Conservation (phyloP, 1,139 yeast species). For the Debaryomyces coudertii region DNA sequence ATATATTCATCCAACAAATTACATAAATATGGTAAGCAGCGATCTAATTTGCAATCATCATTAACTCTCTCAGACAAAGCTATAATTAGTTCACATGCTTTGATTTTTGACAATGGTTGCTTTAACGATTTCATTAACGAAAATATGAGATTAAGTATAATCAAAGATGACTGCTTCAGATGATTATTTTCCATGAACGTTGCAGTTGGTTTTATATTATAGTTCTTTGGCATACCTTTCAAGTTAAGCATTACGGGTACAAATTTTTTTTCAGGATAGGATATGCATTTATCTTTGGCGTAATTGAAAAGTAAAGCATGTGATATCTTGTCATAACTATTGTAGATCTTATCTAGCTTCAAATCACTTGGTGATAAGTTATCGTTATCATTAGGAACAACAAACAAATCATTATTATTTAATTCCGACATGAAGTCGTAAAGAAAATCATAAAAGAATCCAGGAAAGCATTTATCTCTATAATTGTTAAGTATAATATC, state of each 20-base stretch:
- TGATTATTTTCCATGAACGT: constrained; percentile 16
- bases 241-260: constrained; percentile 54
- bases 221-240: constrained; percentile 49
- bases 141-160: constrained; percentile 64
- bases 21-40: constrained; percentile 80
- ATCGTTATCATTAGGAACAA: constrained; percentile 22
- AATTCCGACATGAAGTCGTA: constrained; percentile 62
- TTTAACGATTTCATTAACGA: constrained; percentile 68
- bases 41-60: constrained; percentile 84
- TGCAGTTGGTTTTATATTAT: constrained; percentile 44
- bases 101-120: constrained; percentile 62
- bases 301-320: constrained; percentile 50
- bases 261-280: constrained; percentile 12
- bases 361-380: constrained; percentile 52
- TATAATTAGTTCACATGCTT: constrained; percentile 75
- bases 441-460: constrained; percentile 67
- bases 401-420: constrained; percentile 29
- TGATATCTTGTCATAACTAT: constrained; percentile 57
- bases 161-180: constrained; percentile 57
- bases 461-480: constrained; percentile 63
- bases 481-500: constrained; percentile 54
- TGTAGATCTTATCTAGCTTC: constrained; percentile 59
- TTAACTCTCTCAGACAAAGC: constrained; percentile 75
- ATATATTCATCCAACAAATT: constrained; percentile 43
- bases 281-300: constrained; percentile 13